These are phyloP conservation scores for Cryptococcus wingfieldii DNA, from an alignment of 1,284 basidiomycete genomes.

Conservation along the genomic window DNA sequence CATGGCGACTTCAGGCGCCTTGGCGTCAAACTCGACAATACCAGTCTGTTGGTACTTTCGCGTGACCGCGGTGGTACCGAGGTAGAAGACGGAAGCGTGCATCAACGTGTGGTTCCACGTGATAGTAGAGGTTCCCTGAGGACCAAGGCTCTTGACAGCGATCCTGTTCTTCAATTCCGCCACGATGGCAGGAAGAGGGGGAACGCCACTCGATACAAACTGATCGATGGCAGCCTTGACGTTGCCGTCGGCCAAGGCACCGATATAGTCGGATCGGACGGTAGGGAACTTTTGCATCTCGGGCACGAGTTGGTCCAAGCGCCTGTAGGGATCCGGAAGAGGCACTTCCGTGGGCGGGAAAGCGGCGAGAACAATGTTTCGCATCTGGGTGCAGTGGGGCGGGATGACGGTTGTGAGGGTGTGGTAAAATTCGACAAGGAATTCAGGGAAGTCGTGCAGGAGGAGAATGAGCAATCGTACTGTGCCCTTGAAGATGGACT, in stretches of 20 bases:
- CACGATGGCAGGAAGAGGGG: conserved; percentile 59
- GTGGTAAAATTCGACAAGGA: conserved; percentile 95
- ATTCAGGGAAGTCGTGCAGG: conserved; percentile 98
- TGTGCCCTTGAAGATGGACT: conserved; percentile 88
- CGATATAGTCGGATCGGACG: conserved; percentile 84
- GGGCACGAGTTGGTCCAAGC: conserved; percentile 60
- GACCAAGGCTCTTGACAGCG: conserved; percentile 57
- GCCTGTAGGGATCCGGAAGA: conserved; percentile 61
- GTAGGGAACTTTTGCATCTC: conserved; percentile 88
- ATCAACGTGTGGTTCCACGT: conserved; percentile 83
- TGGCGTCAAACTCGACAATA: conserved; percentile 69
- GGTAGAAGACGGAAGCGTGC: conserved; percentile 91
- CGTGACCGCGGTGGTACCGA: conserved; percentile 82
- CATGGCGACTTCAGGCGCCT: conserved; percentile 74
- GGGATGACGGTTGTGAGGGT: conserved; percentile 91
- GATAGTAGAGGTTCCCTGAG: conserved; percentile 51
- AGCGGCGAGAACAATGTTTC: conserved; percentile 93
- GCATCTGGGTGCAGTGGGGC: conserved; percentile 86
- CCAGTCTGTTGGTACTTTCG: conserved; percentile 73
- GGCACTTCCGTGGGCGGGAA: conserved; percentile 84
- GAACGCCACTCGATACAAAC: conserved; percentile 66
- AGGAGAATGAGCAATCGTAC: conserved; percentile 87
- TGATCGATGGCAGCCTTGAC: conserved; percentile 74
- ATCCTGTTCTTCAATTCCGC: conserved; percentile 74
- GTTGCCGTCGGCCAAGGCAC: conserved; percentile 71